Conservation (phyloP, 371 early-diverging fungal species). For the Parasitella parasitica region DNA sequence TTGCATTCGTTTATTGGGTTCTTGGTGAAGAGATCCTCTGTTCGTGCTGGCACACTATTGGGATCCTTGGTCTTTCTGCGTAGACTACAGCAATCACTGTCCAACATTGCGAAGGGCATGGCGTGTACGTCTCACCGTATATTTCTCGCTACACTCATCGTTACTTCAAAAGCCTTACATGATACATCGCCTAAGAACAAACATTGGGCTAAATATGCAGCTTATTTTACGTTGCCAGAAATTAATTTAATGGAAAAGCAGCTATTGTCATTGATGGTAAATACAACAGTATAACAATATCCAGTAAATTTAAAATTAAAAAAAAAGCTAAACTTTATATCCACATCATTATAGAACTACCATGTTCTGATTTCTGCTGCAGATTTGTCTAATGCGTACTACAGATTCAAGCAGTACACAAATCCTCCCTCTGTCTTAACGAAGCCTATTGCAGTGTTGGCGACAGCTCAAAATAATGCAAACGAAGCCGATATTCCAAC, state of each 20-base stretch:
- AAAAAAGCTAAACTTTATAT: not conserved
- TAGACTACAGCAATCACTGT: slow-evolving; percentile 48
- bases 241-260: slow-evolving; percentile 84
- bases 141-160: slow-evolving; percentile 73
- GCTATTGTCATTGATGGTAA: slow-evolving; percentile 66
- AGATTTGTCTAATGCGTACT: slow-evolving; percentile 5
- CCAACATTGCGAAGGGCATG: slow-evolving; percentile 52
- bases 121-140: slow-evolving; percentile 61
- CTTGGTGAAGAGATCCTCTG: slow-evolving; percentile 53
- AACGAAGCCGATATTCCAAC: slow-evolving; percentile 6
- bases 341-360: not conserved
- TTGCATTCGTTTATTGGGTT: slow-evolving; percentile 16
- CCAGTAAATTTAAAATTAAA: not conserved
- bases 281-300: not conserved
- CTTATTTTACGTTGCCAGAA: slow-evolving; percentile 69
- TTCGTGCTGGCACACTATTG: slow-evolving; percentile 59
- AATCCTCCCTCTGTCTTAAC: not conserved
- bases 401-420: slow-evolving; percentile 1
- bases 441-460: not conserved
- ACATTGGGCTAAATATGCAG: slow-evolving; percentile 75
- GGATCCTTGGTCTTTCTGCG: slow-evolving; percentile 60
- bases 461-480: not conserved
- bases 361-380: slow-evolving; percentile 11
- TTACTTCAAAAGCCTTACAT: slow-evolving; percentile 70
- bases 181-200: slow-evolving; percentile 80